Conservation (phyloP, 305 asterid species). For the Fraxinus albicans region DNA sequence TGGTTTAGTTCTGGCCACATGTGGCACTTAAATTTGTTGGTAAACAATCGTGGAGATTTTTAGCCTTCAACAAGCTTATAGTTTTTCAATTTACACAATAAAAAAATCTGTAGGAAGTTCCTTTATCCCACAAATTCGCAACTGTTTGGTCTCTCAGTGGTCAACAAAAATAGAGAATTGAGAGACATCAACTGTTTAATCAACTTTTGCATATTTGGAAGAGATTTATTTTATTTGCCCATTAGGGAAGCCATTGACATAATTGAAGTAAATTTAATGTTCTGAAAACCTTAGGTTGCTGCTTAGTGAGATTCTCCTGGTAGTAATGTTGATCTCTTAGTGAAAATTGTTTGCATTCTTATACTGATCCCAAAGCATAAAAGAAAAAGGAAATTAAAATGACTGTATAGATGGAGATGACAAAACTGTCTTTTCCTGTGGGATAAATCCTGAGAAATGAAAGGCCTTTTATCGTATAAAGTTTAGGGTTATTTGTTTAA, state of each 20-base stretch:
- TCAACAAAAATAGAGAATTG: no score
- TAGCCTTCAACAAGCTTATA: no score
- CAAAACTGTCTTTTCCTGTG: neutral
- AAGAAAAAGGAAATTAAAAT: neutral
- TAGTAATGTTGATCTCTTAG: neutral
- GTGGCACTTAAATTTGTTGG: no score
- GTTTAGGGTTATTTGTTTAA: neutral
- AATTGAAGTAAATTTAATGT: no score
- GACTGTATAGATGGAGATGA: neutral
- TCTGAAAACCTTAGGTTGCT: neutral
- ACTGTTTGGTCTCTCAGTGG: neutral
- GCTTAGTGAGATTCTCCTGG: neutral
- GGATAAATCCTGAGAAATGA: neutral
- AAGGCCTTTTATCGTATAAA: neutral
- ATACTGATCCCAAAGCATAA: neutral
- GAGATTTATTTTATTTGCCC: no score
- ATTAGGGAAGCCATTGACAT: no score
- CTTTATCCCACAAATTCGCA: neutral
- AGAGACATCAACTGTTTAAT: neutral
- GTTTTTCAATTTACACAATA: no score
- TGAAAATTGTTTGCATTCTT: neutral
- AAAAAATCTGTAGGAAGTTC: neutral
- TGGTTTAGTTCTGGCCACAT: no score
- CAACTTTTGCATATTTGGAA: neutral
- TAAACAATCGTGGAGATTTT: no score